These are phyloP conservation scores for Trametes cinnabarina DNA, from an alignment of 768 basidiomycete species.

Conservation along the genomic window DNA sequence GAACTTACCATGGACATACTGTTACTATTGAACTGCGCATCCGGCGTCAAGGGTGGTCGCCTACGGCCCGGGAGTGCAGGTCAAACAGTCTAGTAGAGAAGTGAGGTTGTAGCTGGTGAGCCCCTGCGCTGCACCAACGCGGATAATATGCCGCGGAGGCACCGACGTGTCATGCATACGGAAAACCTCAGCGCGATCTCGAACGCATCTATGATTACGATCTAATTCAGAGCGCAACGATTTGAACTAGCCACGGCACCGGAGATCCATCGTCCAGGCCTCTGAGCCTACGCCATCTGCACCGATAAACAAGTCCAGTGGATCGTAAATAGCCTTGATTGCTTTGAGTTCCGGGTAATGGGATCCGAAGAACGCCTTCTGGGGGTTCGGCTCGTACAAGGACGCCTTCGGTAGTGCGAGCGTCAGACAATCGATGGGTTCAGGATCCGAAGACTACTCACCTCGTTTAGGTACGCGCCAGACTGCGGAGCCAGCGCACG, in stretches of 20 bases:
- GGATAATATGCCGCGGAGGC: too few species aligned
- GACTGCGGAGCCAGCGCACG: not conserved
- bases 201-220: not conserved
- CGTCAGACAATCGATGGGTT: not conserved
- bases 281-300: not conserved
- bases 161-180: too few species aligned
- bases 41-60: too few species aligned
- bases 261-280: not conserved
- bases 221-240: too few species aligned
- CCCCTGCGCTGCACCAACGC: too few species aligned
- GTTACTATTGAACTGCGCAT: too few species aligned
- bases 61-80: too few species aligned
- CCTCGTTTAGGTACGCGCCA: too few species aligned
- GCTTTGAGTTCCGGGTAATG: not conserved
- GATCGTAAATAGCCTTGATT: not conserved
- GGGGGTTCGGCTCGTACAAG: not conserved
- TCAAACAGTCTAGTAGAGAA: too few species aligned
- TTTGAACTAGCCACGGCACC: not conserved
- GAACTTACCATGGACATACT: too few species aligned
- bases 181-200: too few species aligned
- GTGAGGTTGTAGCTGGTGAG: too few species aligned
- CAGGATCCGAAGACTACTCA: not conserved
- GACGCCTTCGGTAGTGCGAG: not conserved
- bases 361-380: not conserved
- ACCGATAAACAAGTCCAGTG: not conserved